Conservation (phyloP, 2,329 filamentous ascomycete species). For the Parafenestella ontariensis region DNA sequence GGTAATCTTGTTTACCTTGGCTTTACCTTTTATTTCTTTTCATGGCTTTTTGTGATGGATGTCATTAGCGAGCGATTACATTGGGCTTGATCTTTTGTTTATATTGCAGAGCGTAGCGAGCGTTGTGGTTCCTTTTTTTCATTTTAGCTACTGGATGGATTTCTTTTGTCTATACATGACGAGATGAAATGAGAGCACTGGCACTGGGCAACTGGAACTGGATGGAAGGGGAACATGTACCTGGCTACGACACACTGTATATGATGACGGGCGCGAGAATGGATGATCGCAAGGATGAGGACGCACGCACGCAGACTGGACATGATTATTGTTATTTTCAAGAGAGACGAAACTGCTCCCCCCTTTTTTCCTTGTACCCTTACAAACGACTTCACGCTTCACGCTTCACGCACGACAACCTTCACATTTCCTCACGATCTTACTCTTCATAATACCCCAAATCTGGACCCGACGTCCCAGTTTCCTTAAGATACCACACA, state of each 20-base stretch:
- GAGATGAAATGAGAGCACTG: too few relatives aligned
- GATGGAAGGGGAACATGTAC: slow-evolving; percentile 6
- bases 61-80: slow-evolving; percentile 36
- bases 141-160: slow-evolving; percentile 30
- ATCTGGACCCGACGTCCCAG: neutral
- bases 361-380: neutral
- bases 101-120: slow-evolving; percentile 44
- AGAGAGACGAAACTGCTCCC: neutral
- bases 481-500: neutral
- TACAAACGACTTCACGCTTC: neutral
- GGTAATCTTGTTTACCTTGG: neutral
- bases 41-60: slow-evolving; percentile 10
- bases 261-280: neutral
- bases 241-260: slow-evolving; percentile 4
- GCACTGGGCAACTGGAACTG: slow-evolving; percentile 5
- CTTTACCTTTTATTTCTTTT: slow-evolving; percentile 19
- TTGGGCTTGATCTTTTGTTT: slow-evolving; percentile 36
- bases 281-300: neutral
- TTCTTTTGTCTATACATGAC: slow-evolving; percentile 35
- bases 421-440: neutral
- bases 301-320: neutral
- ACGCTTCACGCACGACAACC: neutral
- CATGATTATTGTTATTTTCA: neutral
- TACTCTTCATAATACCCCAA: neutral
- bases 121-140: slow-evolving; percentile 37